Evolutionary conservation across 2,329 filamentous ascomycete species (phyloP).

Genomic region (Botrytis fragariae): DNA sequence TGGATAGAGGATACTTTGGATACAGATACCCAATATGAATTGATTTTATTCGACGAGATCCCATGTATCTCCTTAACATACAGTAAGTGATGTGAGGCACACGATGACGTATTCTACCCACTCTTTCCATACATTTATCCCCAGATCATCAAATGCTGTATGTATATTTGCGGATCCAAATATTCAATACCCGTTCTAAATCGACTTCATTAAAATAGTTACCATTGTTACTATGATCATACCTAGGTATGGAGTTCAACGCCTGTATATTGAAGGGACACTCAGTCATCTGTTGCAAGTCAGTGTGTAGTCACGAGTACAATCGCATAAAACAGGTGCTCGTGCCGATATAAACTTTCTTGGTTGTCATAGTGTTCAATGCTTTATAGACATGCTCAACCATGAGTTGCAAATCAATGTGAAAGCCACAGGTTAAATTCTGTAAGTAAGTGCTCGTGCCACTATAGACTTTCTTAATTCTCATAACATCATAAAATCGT

Average conservation of each 20-base stretch:
- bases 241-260: not conserved
- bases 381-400: not conserved
- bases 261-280: not conserved
- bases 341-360: constrained; percentile 9
- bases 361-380: not conserved
- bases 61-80: not conserved
- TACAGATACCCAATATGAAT: constrained; percentile 35
- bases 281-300: not conserved
- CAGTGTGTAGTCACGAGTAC: not conserved
- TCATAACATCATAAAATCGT: constrained; percentile 10
- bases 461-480: constrained; percentile 14
- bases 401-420: not conserved
- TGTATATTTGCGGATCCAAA: not conserved
- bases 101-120: not conserved
- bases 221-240: not conserved
- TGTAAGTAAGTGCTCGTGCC: constrained; percentile 1
- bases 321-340: not conserved
- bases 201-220: not conserved
- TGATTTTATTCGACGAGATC: constrained; percentile 19
- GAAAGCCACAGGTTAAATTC: not conserved
- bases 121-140: not conserved
- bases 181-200: not conserved
- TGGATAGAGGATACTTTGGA: constrained; percentile 30
- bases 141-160: not conserved
- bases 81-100: not conserved